Percentiles rank a stretch among this genome's conserved stretches.
These are phyloP conservation scores for Leccinum disarticulatum DNA, from an alignment of 768 basidiomycete genomes.

Conservation along the genomic window DNA sequence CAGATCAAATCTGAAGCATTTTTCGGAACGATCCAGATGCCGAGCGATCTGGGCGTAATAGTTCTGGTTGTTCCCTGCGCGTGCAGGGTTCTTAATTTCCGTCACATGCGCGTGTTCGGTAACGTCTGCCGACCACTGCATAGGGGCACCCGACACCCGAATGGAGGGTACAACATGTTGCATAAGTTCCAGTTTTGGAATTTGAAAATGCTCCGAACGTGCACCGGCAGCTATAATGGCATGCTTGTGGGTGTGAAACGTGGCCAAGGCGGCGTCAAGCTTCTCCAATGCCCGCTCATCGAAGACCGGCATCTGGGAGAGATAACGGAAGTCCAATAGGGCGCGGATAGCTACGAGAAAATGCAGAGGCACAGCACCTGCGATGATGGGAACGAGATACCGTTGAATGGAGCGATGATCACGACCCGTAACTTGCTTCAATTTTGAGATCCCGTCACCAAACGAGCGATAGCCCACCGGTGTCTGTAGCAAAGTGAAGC, in stretches of 20 bases:
- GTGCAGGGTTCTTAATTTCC: not conserved
- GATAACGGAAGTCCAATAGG: conserved; percentile 13
- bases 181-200: not conserved
- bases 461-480: conserved; percentile 37
- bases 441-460: conserved; percentile 36
- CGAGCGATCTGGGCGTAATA: not conserved
- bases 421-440: not conserved
- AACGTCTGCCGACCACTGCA: not conserved
- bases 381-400: not conserved
- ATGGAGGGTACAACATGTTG: not conserved
- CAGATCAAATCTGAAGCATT: not conserved
- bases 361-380: not conserved
- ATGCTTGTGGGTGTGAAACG: conserved; percentile 39
- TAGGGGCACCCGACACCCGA: not conserved
- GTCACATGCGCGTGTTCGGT: not conserved
- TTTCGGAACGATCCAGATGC: no score
- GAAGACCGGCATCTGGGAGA: conserved; percentile 37
- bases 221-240: conserved; percentile 32
- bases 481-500: conserved; percentile 37
- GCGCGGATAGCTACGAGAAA: conserved; percentile 19
- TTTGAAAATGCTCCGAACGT: not conserved
- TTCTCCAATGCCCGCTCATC: conserved; percentile 25
- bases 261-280: conserved; percentile 27
- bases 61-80: no score
- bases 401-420: conserved; percentile 17